phyloP scores from a whole-genome alignment of 75 land plant species.

The Sequoia sempervirens region DNA sequence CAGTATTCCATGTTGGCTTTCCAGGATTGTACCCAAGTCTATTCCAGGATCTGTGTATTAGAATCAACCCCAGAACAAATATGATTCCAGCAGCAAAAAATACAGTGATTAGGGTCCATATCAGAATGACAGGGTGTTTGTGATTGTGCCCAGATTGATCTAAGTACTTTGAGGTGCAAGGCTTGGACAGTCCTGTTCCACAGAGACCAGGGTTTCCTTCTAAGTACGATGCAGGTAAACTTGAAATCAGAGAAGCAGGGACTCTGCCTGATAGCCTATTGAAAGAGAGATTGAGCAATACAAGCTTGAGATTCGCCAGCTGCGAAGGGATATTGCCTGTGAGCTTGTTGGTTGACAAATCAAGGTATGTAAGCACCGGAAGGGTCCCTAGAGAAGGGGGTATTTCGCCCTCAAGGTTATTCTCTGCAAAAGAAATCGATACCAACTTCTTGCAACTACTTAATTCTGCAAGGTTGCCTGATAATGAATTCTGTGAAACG shows the following conservation, averaged over 20 bases:
- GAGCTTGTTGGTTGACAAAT: conserved; percentile 55
- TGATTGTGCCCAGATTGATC: neutral
- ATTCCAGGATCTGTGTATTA: conserved; percentile 15
- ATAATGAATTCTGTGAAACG: conserved; percentile 66
- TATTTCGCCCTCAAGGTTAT: conserved; percentile 57
- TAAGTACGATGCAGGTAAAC: conserved; percentile 54
- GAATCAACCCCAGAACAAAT: conserved; percentile 19
- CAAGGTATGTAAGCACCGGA: conserved; percentile 57
- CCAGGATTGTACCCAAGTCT: conserved; percentile 11
- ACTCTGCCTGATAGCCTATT: conserved; percentile 67
- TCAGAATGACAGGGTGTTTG: conserved; percentile 7
- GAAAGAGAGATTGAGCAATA: conserved; percentile 63
- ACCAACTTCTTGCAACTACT: conserved; percentile 52
- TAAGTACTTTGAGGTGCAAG: conserved; percentile 28
- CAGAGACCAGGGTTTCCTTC: conserved; percentile 62
- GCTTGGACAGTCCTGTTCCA: conserved; percentile 51
- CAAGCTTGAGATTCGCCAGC: conserved; percentile 48
- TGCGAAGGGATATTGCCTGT: conserved; percentile 60
- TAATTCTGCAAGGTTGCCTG: conserved; percentile 52
- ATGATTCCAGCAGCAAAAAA: conserved; percentile 24
- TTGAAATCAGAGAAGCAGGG: conserved; percentile 49
- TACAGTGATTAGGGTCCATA: conserved; percentile 26
- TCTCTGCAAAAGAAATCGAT: conserved; percentile 52
- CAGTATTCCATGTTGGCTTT: conserved; percentile 22
- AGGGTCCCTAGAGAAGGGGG: conserved; percentile 50